These are phyloP conservation scores for Raffaelea ambrosiae DNA, from an alignment of 2,329 filamentous ascomycete genomes.

Conservation along the genomic window DNA sequence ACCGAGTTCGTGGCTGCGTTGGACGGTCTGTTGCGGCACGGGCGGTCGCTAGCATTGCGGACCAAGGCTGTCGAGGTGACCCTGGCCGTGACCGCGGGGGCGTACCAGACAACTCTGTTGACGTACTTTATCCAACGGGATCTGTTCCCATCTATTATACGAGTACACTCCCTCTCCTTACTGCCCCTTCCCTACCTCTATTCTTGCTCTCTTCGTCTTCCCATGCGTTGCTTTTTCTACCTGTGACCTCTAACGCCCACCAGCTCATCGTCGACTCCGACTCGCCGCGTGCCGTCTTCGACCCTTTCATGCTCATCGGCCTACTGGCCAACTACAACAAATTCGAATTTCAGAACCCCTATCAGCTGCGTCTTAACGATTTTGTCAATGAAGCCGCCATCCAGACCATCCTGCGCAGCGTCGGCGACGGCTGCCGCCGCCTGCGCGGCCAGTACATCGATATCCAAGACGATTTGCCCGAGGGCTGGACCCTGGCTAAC, in stretches of 20 bases:
- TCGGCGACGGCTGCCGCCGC: slow-evolving; percentile 62
- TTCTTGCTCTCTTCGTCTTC: background rate
- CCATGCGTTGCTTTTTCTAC: background rate
- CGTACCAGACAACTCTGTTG: slow-evolving; percentile 87
- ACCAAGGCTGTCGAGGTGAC: slow-evolving; percentile 74
- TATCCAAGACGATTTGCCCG: slow-evolving; percentile 81
- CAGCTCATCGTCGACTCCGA: slow-evolving; percentile 74
- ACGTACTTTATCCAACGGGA: slow-evolving; percentile 95
- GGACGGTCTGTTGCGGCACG: slow-evolving; percentile 74
- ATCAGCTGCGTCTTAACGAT: slow-evolving; percentile 82
- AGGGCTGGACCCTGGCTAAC: slow-evolving; percentile 76
- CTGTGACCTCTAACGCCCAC: background rate
- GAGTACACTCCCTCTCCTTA: slow-evolving; percentile 43
- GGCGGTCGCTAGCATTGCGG: slow-evolving; percentile 58
- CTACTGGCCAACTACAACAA: slow-evolving; percentile 97
- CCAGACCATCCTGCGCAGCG: slow-evolving; percentile 66
- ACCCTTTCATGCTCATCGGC: slow-evolving; percentile 76
- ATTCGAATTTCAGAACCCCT: slow-evolving; percentile 96
- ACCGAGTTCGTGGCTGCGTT: slow-evolving; percentile 79
- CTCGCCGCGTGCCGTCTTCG: slow-evolving; percentile 51
- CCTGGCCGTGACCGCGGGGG: slow-evolving; percentile 80
- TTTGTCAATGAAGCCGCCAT: slow-evolving; percentile 91
- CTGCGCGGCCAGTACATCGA: slow-evolving; percentile 71
- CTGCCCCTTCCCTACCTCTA: background rate
- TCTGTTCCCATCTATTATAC: slow-evolving; percentile 89